A percentile compares a stretch with the other conserved stretches of the same genome.
phyloP scores from a whole-genome alignment of 148 eudicot genomes.

The Amaranthus palmeri region DNA sequence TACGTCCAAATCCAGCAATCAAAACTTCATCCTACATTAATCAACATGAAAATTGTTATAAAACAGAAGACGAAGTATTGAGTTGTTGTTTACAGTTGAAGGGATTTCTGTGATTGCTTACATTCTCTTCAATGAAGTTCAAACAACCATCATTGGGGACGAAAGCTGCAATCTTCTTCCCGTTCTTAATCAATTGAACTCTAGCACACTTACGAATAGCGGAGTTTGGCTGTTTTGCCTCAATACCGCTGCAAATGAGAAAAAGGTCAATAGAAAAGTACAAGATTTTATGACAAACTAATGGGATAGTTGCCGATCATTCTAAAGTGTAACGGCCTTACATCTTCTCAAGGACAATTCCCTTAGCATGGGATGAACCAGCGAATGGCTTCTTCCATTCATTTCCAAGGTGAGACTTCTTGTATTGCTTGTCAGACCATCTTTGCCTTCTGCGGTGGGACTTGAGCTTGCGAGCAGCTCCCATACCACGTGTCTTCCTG shows the following conservation, averaged over 20 bases:
- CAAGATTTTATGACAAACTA: not conserved
- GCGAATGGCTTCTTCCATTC: conserved; percentile 97
- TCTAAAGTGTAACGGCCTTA: conserved; percentile 12
- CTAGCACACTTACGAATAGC: conserved; percentile 96
- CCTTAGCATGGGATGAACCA: conserved; percentile 96
- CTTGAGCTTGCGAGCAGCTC: conserved; percentile 94
- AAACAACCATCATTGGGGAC: conserved; percentile 96
- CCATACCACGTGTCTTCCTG: conserved; percentile 91
- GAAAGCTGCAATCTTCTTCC: conserved; percentile 95
- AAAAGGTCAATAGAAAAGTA: not conserved
- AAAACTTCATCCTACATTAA: conserved; percentile 68
- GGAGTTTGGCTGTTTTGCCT: conserved; percentile 96
- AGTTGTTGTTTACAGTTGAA: not conserved
- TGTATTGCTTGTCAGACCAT: conserved; percentile 92
- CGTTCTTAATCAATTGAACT: conserved; percentile 88
- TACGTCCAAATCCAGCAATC: conserved; percentile 97
- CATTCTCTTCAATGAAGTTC: conserved; percentile 89
- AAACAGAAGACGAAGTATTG: not conserved
- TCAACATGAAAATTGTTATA: not conserved
- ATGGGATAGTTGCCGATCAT: too few relatives aligned
- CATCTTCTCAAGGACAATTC: conserved; percentile 95
- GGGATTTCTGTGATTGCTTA: conserved; percentile 23
- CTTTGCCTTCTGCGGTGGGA: conserved; percentile 77
- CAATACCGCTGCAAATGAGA: conserved; percentile 61
- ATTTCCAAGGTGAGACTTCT: conserved; percentile 89